phyloP scores from a whole-genome alignment of 1,284 basidiomycete genomes.

The Sporisorium exsertum region DNA sequence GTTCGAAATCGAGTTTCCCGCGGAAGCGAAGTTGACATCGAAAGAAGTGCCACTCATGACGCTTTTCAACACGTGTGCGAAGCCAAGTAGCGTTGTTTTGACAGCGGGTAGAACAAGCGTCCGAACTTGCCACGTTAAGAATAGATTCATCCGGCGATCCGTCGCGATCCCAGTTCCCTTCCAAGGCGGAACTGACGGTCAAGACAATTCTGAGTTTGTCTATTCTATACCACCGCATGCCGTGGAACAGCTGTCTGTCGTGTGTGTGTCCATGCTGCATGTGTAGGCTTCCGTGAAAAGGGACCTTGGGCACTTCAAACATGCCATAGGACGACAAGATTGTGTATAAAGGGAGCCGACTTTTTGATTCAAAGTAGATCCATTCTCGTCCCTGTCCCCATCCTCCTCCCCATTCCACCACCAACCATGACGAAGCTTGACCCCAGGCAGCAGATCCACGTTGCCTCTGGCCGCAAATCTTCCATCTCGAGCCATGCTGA shows the following conservation, averaged over 20 bases:
- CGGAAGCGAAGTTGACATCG: neutral
- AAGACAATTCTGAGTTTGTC: too few species aligned
- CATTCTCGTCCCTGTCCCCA: neutral
- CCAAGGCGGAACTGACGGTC: too few species aligned
- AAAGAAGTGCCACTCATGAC: neutral
- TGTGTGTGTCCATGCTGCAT: too few species aligned
- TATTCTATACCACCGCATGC: neutral
- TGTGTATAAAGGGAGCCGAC: neutral
- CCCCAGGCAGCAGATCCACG: too few species aligned
- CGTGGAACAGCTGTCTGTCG: too few species aligned
- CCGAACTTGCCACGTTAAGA: neutral
- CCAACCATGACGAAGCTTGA: neutral
- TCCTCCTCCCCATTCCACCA: neutral
- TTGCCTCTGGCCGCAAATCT: neutral
- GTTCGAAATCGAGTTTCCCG: neutral
- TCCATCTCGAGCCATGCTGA: neutral
- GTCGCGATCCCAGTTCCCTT: too few species aligned
- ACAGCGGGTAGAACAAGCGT: conserved; percentile 3
- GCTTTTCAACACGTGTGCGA: neutral
- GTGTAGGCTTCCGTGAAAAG: too few species aligned
- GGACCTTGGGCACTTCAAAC: too few species aligned
- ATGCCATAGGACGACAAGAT: neutral
- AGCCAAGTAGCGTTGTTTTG: neutral
- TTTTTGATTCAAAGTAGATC: neutral
- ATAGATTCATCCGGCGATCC: neutral